Conservation (phyloP, 306 rosid species). For the Cicer judaicum region DNA sequence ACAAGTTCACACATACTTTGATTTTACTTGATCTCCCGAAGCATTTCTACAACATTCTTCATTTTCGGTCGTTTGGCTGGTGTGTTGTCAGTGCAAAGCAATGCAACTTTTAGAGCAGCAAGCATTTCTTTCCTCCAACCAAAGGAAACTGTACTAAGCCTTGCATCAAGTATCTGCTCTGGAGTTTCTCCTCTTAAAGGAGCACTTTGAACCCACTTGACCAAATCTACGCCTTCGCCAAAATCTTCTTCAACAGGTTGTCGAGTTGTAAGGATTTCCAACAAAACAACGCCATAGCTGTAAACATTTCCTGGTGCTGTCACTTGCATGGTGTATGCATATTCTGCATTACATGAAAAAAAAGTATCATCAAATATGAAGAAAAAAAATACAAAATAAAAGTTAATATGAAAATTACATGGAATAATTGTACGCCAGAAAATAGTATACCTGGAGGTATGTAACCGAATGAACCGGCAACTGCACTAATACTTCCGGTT, state of each 20-base stretch:
- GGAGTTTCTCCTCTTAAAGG: conserved; percentile 93
- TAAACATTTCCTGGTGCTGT: conserved; percentile 97
- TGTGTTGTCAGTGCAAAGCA: conserved; percentile 88
- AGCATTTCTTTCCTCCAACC: conserved; percentile 99
- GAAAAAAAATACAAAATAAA: conserved; percentile 5
- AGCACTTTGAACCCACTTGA: conserved; percentile 97
- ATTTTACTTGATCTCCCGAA: conserved; percentile 70
- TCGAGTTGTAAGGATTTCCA: conserved; percentile 91
- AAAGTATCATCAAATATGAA: not conserved
- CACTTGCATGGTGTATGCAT: conserved; percentile 99
- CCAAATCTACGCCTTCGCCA: conserved; percentile 93
- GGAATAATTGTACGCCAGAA: conserved; percentile 26
- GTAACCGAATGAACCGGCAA: conserved; percentile 98
- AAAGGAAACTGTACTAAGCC: conserved; percentile 92
- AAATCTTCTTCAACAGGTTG: conserved; percentile 90
- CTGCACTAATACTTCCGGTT: conserved; percentile 96
- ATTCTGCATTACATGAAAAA: conserved; percentile 63
- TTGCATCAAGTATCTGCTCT: conserved; percentile 92
- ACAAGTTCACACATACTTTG: conserved; percentile 35
- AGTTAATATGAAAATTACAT: conserved; percentile 25
- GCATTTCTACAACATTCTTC: conserved; percentile 98
- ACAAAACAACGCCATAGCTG: conserved; percentile 90
- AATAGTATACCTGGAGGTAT: conserved; percentile 87
- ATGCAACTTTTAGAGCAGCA: conserved; percentile 91
- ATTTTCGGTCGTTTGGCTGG: conserved; percentile 97